These are phyloP conservation scores for Trichoderma sp. DNA, from an alignment of 2,329 filamentous ascomycete genomes.

Conservation along the genomic window DNA sequence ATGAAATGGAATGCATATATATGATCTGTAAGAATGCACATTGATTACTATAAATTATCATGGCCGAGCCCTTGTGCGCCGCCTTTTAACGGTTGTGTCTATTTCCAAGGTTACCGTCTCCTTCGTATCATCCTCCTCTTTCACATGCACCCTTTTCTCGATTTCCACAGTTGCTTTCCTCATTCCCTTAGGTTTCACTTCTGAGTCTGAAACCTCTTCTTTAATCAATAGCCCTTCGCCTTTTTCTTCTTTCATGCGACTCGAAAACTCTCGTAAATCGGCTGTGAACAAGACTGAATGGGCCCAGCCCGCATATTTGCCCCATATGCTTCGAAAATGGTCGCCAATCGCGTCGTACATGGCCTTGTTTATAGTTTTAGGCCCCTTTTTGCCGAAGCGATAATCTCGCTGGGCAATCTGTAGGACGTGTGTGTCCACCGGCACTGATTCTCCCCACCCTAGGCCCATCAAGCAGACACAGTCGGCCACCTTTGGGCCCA, in stretches of 20 bases:
- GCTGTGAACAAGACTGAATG: conserved; percentile 96
- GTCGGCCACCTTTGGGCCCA: conserved; percentile 95
- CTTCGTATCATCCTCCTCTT: conserved; percentile 32
- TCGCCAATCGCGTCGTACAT: conserved; percentile 90
- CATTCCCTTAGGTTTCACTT: conserved; percentile 25
- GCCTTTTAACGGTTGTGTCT: conserved; percentile 34
- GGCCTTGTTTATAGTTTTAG: conserved; percentile 80
- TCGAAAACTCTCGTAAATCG: conserved; percentile 82
- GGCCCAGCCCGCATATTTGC: conserved; percentile 92
- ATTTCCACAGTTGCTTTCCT: conserved; percentile 30
- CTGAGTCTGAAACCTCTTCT: conserved; percentile 32
- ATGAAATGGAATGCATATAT: background rate
- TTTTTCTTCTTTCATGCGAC: conserved; percentile 44
- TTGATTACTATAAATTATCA: background rate
- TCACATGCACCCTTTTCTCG: conserved; percentile 27
- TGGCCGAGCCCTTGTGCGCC: conserved; percentile 30
- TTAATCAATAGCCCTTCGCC: conserved; percentile 23
- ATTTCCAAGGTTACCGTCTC: conserved; percentile 29
- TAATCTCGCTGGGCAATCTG: conserved; percentile 97
- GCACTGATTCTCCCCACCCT: conserved; percentile 92
- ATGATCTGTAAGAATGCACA: background rate
- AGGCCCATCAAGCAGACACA: conserved; percentile 96
- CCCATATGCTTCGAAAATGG: conserved; percentile 88
- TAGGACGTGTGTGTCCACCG: conserved; percentile 98
- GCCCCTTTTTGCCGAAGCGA: conserved; percentile 83